Percentiles rank a stretch among this genome's conserved stretches.
Conservation (phyloP, 345 rosid species). For the Eucalyptus polyanthemos region DNA sequence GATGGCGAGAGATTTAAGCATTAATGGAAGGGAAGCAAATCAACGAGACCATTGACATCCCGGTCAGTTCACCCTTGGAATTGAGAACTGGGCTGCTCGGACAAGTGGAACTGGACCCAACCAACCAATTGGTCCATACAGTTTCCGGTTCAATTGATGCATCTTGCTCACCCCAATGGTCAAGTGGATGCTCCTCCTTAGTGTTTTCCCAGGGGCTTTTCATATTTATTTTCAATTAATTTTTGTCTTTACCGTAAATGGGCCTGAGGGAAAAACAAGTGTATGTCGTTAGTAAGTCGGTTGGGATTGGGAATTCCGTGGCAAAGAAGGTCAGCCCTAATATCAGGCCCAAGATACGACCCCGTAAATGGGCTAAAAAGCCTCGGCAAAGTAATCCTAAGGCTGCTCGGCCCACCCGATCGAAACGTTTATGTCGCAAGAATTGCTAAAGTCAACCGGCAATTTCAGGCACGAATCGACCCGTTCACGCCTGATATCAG, state of each 20-base stretch:
- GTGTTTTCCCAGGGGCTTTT: neutral
- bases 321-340: neutral
- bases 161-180: too few species aligned
- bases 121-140: accelerated
- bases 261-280: neutral
- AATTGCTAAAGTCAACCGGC: neutral
- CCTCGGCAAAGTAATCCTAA: neutral
- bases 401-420: neutral
- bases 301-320: neutral
- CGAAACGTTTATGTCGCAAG: neutral
- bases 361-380: neutral
- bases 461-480: neutral
- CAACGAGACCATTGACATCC: too few species aligned
- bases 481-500: neutral
- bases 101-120: too few species aligned
- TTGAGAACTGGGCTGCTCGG: accelerated
- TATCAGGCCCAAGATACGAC: neutral
- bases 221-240: too few species aligned
- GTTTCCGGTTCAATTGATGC: accelerated
- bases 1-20: too few species aligned
- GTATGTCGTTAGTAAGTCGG: neutral
- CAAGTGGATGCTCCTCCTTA: neutral
- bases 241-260: neutral
- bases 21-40: too few species aligned
- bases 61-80: accelerated